Evolutionary conservation across 2,329 filamentous ascomycete genomes (phyloP).

Genomic region (Pyrenophora graminea): DNA sequence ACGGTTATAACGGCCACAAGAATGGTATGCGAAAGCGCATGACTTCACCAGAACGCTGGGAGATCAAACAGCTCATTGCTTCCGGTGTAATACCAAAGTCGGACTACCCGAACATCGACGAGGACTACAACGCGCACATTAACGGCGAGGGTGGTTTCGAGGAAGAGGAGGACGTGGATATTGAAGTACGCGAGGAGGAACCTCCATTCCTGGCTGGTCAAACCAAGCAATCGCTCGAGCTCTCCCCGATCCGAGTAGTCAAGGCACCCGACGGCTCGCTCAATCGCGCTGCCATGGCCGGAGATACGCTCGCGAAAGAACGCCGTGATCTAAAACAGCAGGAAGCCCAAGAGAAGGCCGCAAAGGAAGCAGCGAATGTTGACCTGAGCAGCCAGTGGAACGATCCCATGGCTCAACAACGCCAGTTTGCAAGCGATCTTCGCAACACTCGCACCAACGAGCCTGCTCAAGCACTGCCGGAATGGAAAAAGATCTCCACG

Average conservation of each 20-base stretch:
- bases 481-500: slow-evolving; percentile 87
- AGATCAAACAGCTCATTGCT: slow-evolving; percentile 94
- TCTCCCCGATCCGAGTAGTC: slow-evolving; percentile 94
- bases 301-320: slow-evolving; percentile 85
- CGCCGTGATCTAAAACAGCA: slow-evolving; percentile 85
- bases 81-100: slow-evolving; percentile 91
- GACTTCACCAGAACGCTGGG: slow-evolving; percentile 96
- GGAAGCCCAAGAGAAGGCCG: slow-evolving; percentile 77
- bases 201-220: slow-evolving; percentile 95
- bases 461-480: slow-evolving; percentile 72
- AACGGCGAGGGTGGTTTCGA: slow-evolving; percentile 86
- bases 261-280: slow-evolving; percentile 98
- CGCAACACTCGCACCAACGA: slow-evolving; percentile 66
- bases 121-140: slow-evolving; percentile 87
- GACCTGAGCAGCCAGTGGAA: slow-evolving; percentile 93
- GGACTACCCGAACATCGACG: slow-evolving; percentile 92
- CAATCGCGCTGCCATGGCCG: slow-evolving; percentile 94
- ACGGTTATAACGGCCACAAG: slow-evolving; percentile 53
- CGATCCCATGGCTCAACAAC: slow-evolving; percentile 90
- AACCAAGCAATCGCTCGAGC: slow-evolving; percentile 91
- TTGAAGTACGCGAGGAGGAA: slow-evolving; percentile 94
- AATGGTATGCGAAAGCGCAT: slow-evolving; percentile 78
- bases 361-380: slow-evolving; percentile 74
- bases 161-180: slow-evolving; percentile 94
- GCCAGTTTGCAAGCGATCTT: slow-evolving; percentile 87